Evolutionary conservation across 108 stramenopile species (phyloP), one percentile per base, ranked within the genome.

Genomic region (Cyclotella sp.): DNA sequence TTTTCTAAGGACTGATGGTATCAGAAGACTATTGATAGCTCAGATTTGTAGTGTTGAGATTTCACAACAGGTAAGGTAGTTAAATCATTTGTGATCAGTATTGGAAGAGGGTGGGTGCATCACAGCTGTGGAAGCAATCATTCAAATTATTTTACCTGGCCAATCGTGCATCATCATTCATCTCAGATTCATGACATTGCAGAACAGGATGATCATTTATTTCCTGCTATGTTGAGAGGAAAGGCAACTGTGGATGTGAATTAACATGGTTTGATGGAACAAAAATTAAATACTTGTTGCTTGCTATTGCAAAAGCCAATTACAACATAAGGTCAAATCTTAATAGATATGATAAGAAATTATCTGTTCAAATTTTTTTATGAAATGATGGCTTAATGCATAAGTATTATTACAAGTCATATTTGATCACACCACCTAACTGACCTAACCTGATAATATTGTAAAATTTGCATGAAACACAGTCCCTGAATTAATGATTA

Each of bases 221-320:
- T 87, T 57, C 91, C 91, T 13, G 84, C 76, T 6, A 89, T 34
- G 51, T 49, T 94, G 4, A 81, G 28, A 90, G 85, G 73, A 94
- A 95, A 72, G 92, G 90, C 21, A 80, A 78, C 44, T 93, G 93
- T 43, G 96, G 96, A 27, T 95, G 87, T 84, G 83, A 91, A 63
- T 86, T 96, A 12, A 75, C 82, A 59, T 96, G 93, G 93, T 86
- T 86, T 19, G 92, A 95, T 77, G 92, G 93, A 16, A 78, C 90
- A 49, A 91, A 86, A 22, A 84, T 90, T 53, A 96, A 95, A 26
- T 96, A 96, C 63, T 90, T 88, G 12, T 79, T 86, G 64, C 42
- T 83, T 43, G 86, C 88, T 29, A 81, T 96, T 47, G 90, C 87
- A 16, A 73, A 77, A 55, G 91, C 93, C 39, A 89, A 91, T 14